Conservation (phyloP, 768 basidiomycete species). For the Tricholoma sp. region DNA sequence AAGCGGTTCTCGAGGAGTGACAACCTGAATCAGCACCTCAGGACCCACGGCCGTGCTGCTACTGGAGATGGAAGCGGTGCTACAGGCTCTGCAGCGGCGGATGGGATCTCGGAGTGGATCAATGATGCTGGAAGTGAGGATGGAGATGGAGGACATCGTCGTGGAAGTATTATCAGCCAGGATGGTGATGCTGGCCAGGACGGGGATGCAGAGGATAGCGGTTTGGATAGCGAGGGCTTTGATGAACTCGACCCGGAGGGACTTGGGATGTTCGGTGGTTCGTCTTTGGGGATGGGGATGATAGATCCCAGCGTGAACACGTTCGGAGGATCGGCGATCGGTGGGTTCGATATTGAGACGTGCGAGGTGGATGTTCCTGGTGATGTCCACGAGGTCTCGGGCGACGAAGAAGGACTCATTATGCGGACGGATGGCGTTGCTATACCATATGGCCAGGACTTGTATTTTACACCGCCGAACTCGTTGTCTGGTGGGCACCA, state of each 20-base stretch:
- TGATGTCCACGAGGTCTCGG: slow-evolving; percentile 44
- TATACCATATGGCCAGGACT: slow-evolving; percentile 10
- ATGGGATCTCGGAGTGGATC: slow-evolving; percentile 9
- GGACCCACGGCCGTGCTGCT: slow-evolving; percentile 60
- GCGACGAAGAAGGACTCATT: slow-evolving; percentile 53
- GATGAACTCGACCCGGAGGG: slow-evolving; percentile 23
- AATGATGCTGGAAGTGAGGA: slow-evolving; percentile 13
- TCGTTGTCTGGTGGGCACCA: slow-evolving; percentile 4
- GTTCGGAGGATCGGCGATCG: slow-evolving; percentile 11
- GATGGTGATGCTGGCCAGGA: slow-evolving; percentile 18
- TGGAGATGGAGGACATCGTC: slow-evolving; percentile 10
- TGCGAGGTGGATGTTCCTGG: slow-evolving; percentile 60
- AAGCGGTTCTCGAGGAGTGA: slow-evolving; percentile 88
- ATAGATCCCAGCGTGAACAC: slow-evolving; percentile 8
- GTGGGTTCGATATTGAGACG: slow-evolving; percentile 43
- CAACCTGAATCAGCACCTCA: slow-evolving; percentile 81
- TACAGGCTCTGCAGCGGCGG: neutral
- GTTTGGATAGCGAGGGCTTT: slow-evolving; percentile 20
- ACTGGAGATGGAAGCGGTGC: slow-evolving; percentile 5
- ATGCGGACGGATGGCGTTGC: slow-evolving; percentile 24
- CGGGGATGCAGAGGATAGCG: slow-evolving; percentile 11
- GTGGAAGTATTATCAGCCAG: slow-evolving; percentile 18
- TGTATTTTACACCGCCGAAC: slow-evolving; percentile 7
- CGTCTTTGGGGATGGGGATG: slow-evolving; percentile 23
- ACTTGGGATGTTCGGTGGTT: slow-evolving; percentile 23